Evolutionary conservation across 148 eudicot genomes (phyloP).

Genomic region (Talinum fruticosum): DNA sequence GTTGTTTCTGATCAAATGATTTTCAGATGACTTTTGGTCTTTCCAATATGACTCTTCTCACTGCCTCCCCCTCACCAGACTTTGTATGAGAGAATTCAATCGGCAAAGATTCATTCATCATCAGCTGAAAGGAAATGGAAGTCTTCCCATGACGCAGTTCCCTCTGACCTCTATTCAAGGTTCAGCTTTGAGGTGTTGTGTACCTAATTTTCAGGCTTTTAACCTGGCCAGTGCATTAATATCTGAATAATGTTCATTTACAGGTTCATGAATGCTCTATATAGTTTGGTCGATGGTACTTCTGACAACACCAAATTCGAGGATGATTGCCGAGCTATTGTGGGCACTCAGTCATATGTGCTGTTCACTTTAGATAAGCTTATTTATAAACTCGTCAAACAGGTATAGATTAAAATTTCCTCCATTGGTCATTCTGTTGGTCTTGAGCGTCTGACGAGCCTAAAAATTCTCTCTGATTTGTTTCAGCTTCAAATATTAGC

Average conservation of each 20-base stretch:
- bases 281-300: constrained; percentile 77
- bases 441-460: constrained; percentile 13
- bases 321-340: constrained; percentile 88
- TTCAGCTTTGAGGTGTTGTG: constrained; percentile 19
- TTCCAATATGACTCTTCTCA: neutral
- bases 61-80: constrained; percentile 33
- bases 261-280: constrained; percentile 77
- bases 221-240: neutral
- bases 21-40: neutral
- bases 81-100: constrained; percentile 72
- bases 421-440: neutral
- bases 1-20: constrained; percentile 5
- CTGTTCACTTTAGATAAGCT: constrained; percentile 94
- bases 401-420: constrained; percentile 42
- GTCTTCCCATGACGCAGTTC: constrained; percentile 41
- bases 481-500: constrained; percentile 77
- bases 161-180: constrained; percentile 72
- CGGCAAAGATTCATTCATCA: constrained; percentile 64
- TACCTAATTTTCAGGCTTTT: constrained; percentile 6
- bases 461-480: neutral
- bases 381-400: constrained; percentile 79
- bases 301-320: constrained; percentile 85
- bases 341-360: constrained; percentile 83
- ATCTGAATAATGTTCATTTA: neutral
- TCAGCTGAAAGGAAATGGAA: constrained; percentile 73